Evolutionary conservation across 176 grass and related monocot species (phyloP), one percentile per base, ranked within the genome.

Genomic region (Oryza meridionalis): DNA sequence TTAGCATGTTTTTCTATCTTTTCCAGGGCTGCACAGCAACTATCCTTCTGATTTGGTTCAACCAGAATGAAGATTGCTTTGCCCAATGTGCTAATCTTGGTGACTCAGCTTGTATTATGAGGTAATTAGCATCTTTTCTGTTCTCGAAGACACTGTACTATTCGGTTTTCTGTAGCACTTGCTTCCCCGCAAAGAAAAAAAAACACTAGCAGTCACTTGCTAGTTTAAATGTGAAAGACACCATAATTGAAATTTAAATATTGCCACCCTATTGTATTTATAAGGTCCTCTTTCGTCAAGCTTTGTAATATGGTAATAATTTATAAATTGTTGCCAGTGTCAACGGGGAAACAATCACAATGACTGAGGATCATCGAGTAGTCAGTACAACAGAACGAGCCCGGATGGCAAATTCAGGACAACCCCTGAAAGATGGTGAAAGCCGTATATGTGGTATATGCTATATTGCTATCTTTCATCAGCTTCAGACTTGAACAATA

Each of bases 11-110:
- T 82, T 27, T 72, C 64, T 73, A 55, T 81, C 67, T 61, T 76
- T 92, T 92, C 65, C 84, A 94, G 92, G 92, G 92, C 67, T 94
- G 92, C 85, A 94, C 92, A 68, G 92, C 92, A 72, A 94, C 92
- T 50, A 70, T 55, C 70, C 72, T 94, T 51, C 86, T 94, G 87
- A 94, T 92, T 90, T 94, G 92, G 92, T 90, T 75, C 27, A 87
- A 84, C 75, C 65, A 73, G n/a, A 85, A 90, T 24, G 87, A 76
- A 77, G 84, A 90, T 79, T 86, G 86, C 51, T 92, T 92, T 87
- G 92, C 73, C 38, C 92, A 94, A 65, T 94, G 92, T 80, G 92
- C 92, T 21, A 94, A 94, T 86, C 81, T 94, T 7, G 92, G 92
- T 3, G 92, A 94, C 87, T 94, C 92, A 65, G 81, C 86, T 78